Evolutionary conservation across 768 basidiomycete species (phyloP).

Genomic region (Filobasidium wieringae): DNA sequence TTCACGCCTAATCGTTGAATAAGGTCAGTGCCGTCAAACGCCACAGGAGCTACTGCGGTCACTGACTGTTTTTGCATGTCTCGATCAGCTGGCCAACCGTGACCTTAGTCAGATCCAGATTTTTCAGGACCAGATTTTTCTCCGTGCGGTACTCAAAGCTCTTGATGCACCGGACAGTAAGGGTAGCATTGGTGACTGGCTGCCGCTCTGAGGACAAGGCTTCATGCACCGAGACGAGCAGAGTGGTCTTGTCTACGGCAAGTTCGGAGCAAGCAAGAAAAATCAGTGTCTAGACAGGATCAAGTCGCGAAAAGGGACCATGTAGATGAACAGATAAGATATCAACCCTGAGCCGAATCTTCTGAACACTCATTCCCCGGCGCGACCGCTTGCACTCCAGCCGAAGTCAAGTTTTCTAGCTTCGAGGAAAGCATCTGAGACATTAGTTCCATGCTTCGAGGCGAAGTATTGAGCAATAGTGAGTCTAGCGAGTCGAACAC

Average conservation of each 20-base stretch:
- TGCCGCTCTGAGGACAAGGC: constrained; percentile 14
- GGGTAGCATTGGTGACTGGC: constrained; percentile 54
- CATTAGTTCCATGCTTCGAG: background rate
- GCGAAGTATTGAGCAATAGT: background rate
- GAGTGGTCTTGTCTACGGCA: background rate
- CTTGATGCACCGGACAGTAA: constrained; percentile 88
- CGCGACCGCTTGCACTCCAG: background rate
- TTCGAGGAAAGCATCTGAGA: background rate
- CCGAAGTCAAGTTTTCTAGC: background rate
- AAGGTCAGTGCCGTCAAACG: background rate
- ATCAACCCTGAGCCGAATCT: background rate
- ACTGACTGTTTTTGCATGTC: constrained; percentile 53
- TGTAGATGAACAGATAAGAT: background rate
- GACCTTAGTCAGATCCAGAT: constrained; percentile 64
- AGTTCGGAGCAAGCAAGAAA: too few species aligned
- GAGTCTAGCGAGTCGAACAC: background rate
- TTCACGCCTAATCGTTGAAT: constrained; percentile 50
- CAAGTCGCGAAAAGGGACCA: too few species aligned
- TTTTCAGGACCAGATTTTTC: constrained; percentile 69
- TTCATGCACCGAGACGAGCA: background rate
- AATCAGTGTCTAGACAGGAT: too few species aligned
- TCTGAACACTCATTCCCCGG: background rate
- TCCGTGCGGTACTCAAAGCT: constrained; percentile 87
- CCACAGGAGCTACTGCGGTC: background rate
- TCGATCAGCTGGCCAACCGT: constrained; percentile 72